Base-by-base conservation (phyloP, 768 basidiomycete species). In the Cystofilobasidium capitatum region DNA sequence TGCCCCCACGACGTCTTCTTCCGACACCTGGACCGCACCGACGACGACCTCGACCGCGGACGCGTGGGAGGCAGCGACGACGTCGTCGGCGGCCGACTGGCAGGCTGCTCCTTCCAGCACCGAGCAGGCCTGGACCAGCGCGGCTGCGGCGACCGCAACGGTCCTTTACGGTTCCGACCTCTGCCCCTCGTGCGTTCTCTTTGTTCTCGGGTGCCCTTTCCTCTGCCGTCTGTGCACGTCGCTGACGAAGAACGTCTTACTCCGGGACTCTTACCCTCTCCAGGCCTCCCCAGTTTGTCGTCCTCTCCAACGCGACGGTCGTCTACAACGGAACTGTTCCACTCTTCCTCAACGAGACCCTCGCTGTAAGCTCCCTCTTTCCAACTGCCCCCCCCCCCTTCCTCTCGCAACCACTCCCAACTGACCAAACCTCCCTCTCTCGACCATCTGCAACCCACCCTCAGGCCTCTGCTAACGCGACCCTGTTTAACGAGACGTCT, bases 1-100 rank as follows among this genome's bases (percentile, higher is more conserved):
- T 17, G 64, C 64, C 10, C 39, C 54, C 31, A 64, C 64, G 22
- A 64, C 63, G 10, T 24, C 63, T 8, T 49, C 45, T 20, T 35
- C 40, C 10, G 40, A 42, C 40, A 42, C 40, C 20, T 42, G 40
- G 40, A 20, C 10, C 40, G 40, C 40, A 10, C 40, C 40, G 40
- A 42, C 40, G 10, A 42, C 40, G 10, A 42, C 40, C 40, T 42
- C 40, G 10, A 22, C 44, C 20, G 29, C 45, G 10, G 62, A 47
- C n/a, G 33, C 40, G 10, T 10, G 10, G 10, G 10, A 20, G 40
- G 20, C 40, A 10, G 40, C 10, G 40, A 10, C 40, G 10, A 42
- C 40, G 10, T 20, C 62, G 7, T 36, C 64, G 39, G 8, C 55
- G 5, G 29, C 63, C 51, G 37, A 49, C 13, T 39, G 54, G 22